phyloP scores from a whole-genome alignment of 495 filamentous ascomycete species.

The Penicillium manginii region DNA sequence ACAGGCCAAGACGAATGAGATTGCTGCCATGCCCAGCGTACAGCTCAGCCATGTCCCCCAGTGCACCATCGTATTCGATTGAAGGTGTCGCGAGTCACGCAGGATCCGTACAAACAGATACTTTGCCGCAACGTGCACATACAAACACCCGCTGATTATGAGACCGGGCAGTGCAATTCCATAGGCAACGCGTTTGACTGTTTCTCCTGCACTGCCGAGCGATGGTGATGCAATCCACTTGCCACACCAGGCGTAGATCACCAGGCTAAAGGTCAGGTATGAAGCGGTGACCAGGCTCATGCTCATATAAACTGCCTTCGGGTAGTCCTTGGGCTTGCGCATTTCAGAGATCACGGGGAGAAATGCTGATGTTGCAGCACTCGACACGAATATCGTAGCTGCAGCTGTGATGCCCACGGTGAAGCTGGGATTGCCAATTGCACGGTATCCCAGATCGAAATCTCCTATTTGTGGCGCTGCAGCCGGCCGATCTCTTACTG shows the following conservation, averaged over 20 bases:
- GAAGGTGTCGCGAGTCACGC: slow-evolving; percentile 55
- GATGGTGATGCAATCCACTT: slow-evolving; percentile 68
- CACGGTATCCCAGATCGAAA: slow-evolving; percentile 52
- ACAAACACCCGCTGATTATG: slow-evolving; percentile 60
- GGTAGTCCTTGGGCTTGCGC: slow-evolving; percentile 66
- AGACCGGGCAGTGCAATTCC: slow-evolving; percentile 73
- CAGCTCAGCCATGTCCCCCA: slow-evolving; percentile 61
- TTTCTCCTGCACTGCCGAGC: slow-evolving; percentile 64
- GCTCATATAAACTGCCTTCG: slow-evolving; percentile 65
- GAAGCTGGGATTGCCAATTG: slow-evolving; percentile 37
- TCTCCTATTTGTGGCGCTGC: slow-evolving; percentile 38
- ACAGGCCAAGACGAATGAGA: slow-evolving; percentile 69
- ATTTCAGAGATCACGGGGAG: slow-evolving; percentile 79
- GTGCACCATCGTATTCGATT: slow-evolving; percentile 53
- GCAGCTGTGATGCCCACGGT: slow-evolving; percentile 44
- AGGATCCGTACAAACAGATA: slow-evolving; percentile 68
- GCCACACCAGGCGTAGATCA: slow-evolving; percentile 74
- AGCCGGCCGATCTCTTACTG: slow-evolving; percentile 41
- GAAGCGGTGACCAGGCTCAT: slow-evolving; percentile 65
- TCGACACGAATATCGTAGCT: slow-evolving; percentile 46
- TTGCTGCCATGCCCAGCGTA: slow-evolving; percentile 54
- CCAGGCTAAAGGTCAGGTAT: slow-evolving; percentile 55
- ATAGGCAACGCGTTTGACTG: slow-evolving; percentile 69
- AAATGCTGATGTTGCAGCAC: slow-evolving; percentile 67
- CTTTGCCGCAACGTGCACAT: slow-evolving; percentile 62